Evolutionary conservation across 73 alveolate species (phyloP), one percentile per base, ranked within the genome.

Genomic region (Paramecium sonneborni): DNA sequence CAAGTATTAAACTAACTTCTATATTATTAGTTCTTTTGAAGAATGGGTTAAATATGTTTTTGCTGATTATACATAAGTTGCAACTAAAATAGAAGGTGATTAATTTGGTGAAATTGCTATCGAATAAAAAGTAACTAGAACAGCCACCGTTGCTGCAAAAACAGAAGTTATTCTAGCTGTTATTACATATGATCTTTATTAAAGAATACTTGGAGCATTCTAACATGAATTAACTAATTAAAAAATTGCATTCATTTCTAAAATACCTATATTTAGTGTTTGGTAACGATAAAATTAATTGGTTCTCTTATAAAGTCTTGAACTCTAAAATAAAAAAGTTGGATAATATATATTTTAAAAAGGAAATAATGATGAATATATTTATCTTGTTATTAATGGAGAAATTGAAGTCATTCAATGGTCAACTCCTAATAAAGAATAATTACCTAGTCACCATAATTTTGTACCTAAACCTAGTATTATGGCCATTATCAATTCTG

Each of bases 31-130:
- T 21, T 14, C 55, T 15, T 74, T 74, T 74, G 87, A 74, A 35
- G 87, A 74, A 28, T 21, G 39, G 39, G 55, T 74, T 5, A 74
- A 74, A n/a, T 32, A 14, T 34, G 57, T 21, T 10, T 74, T 32
- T 74, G 1, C 28, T 44, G 43, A 79, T 79, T 44, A 24, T 21
- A 20, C 32, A 12, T 41, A 37, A 43, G 69, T 44, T 21, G 69
- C 69, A 43, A 24, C 28, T 0, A 79, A 79, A 34, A 43, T 20
- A 44, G 34, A 79, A 79, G 69, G 69, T 6, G 90, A 79, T 43
- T 6, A 43, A 23, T 79, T 79, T 79, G 90, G 90, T 11, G 90
- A 79, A 34, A 39, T 79, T 7, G 90, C 90, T 12, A 79, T 79
- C 5, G 76, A 79, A 39, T 23, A 79, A 14, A 79, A 34, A 79